A percentile compares a stretch with the other conserved stretches of the same genome.
These are phyloP conservation scores for Lycium ferocissimum DNA, from an alignment of 257 asterid species.

Conservation along the genomic window DNA sequence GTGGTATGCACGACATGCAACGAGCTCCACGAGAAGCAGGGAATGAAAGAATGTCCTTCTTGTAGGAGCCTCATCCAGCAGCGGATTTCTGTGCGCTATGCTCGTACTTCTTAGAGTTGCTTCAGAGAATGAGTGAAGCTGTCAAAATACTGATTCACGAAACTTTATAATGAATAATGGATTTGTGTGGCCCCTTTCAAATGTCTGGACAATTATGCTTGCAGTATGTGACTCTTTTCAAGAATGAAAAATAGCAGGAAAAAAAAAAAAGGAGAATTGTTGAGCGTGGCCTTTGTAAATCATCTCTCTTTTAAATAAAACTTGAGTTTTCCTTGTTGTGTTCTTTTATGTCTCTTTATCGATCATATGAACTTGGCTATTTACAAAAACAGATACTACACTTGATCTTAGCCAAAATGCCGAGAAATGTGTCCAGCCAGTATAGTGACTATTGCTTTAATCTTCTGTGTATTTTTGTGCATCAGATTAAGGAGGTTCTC, in stretches of 20 bases:
- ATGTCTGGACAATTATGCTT: constrained; percentile 36
- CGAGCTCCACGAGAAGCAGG: constrained; percentile 94
- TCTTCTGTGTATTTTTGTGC: not conserved
- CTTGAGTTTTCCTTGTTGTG: constrained; percentile 16
- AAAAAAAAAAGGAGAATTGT: constrained; percentile 23
- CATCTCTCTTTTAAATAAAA: constrained; percentile 28
- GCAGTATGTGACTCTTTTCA: not conserved
- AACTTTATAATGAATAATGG: constrained; percentile 53
- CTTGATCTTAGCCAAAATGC: not conserved
- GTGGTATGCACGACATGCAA: constrained; percentile 86
- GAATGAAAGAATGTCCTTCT: constrained; percentile 98
- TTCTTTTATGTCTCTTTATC: not conserved
- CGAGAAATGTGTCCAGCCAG: not conserved
- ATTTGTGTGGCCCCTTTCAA: constrained; percentile 42
- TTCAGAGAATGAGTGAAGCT: constrained; percentile 36
- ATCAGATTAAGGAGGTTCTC: not conserved
- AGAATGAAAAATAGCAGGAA: not conserved
- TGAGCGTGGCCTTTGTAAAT: constrained; percentile 27
- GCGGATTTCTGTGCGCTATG: constrained; percentile 85
- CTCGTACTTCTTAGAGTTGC: constrained; percentile 49
- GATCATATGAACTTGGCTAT: not conserved
- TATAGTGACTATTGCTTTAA: not conserved
- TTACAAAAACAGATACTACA: not conserved
- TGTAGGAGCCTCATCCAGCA: constrained; percentile 83
- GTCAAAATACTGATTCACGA: constrained; percentile 51